Base-by-base conservation (phyloP, 441 rosid species). In the Gossypium gossypioides region DNA sequence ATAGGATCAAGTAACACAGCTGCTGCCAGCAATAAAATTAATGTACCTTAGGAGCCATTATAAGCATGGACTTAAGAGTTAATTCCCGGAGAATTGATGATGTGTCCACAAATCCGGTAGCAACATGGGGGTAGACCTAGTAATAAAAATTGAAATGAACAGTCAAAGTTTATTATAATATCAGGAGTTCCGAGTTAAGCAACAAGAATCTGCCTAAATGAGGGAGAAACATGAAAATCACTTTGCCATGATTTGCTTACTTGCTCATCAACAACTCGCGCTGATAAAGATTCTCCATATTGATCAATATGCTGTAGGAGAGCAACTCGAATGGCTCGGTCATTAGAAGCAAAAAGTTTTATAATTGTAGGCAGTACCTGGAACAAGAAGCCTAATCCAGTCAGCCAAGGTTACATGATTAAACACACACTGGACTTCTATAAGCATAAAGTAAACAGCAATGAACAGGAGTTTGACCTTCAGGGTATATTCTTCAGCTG, bases 11-110 rank as follows among this genome's bases (percentile, higher is more conserved):
- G 68, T 64, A 19, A 64, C 29, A 12, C 13, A 6, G 32, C 6
- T 70, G 54, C 56, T 27, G 4, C 52, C 22, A 55, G 32, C 56
- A 50, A 63, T 51, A 64, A 34, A 44, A 76, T 52, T 72, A 37
- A 65, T 71, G 67, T 81, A 93, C 98, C 97, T 96, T 96, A 67
- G 99, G 98, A 75, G 97, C 96, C 81, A 96, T 85, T 75, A 90
- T 82, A 76, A 96, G 98, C 97, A 96, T 93, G 48, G 99, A 96
- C 76, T 93, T 96, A 57, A 96, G 99, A 85, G 98, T 93, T 86
- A 96, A 75, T 80, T 96, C 99, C 68, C 98, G 94, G 67, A 96
- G 96, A 84, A 90, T 89, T 75, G 98, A 92, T 75, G 96, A 89
- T 42, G 96, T 84, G 75, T 96, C 98, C 34, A 92, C 81, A 81